Evolutionary conservation across 768 basidiomycete genomes (phyloP), one percentile per base, ranked within the genome.

Genomic region (Phanerodontia chrysosporium): DNA sequence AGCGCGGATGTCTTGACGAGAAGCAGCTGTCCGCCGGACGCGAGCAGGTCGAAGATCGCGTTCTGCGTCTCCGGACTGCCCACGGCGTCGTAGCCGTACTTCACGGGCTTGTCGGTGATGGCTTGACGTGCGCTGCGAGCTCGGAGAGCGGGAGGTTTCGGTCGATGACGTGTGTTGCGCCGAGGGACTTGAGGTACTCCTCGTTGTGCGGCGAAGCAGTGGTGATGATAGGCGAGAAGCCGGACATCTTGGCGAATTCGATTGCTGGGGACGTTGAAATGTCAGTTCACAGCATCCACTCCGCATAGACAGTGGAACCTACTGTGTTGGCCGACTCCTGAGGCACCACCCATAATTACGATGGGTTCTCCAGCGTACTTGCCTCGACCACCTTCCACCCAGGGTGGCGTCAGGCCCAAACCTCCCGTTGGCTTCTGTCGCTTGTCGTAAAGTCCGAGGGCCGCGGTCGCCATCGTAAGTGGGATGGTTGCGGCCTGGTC

Each of bases 251-350:
- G 5, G 65, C 65, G 9, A 66, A 49, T 49, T 66, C 64, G 25
- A 66, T 66, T 22, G 36, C 66, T 64, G 49, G 32, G 51, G 39
- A 14, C 61, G 61, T 51, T 22, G 29, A 2, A 27, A 6, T 28
- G 5, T 14, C 13, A 21, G 16, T 45, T n/a, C n/a, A n/a, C n/a
- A 35, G 14, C 32, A 35, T 35, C 32, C 32, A 35, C n/a, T n/a
- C n/a, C n/a, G n/a, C n/a, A n/a, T n/a, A n/a, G n/a, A n/a, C n/a
- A n/a, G 32, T 35, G 32, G n/a, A n/a, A 44, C 62, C 22, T 44
- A 77, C 75, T 72, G 21, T 62, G 72, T 62, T 78, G 74, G 18
- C 77, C 78, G 14, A 78, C 66, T 6, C 71, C 71, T 12, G 67
- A 57, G 8, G 74, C 64, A 10, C 77, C 78, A 28, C 76, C 78